Evolutionary conservation across 2,329 filamentous ascomycete genomes (phyloP).

Genomic region (Aspergillus sojae): DNA sequence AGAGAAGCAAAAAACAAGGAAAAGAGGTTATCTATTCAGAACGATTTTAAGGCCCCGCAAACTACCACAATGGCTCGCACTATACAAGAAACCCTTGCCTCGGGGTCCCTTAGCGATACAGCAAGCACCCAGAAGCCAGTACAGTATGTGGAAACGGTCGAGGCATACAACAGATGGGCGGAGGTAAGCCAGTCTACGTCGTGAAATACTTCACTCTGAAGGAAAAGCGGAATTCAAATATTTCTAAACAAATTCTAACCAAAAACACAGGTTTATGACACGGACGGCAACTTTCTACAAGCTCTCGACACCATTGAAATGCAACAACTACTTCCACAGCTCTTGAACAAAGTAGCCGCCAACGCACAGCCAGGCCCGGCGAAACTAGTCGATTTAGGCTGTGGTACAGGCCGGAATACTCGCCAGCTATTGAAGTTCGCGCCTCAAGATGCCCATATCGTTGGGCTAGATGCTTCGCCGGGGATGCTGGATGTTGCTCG

Average conservation of each 20-base stretch:
- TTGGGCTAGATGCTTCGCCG: conserved; percentile 59
- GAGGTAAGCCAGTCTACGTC: conserved; percentile 25
- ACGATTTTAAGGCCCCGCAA: background rate
- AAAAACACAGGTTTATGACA: conserved; percentile 58
- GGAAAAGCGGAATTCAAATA: background rate
- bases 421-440: conserved; percentile 46
- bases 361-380: conserved; percentile 25
- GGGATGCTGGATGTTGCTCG: conserved; percentile 61
- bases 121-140: conserved; percentile 14
- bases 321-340: conserved; percentile 51
- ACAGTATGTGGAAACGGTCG: conserved; percentile 37
- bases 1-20: background rate
- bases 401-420: conserved; percentile 67
- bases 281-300: conserved; percentile 68
- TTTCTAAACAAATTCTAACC: background rate
- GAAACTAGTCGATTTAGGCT: conserved; percentile 63
- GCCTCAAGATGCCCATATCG: conserved; percentile 38
- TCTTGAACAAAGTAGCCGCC: conserved; percentile 40
- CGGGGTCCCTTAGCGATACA: background rate
- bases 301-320: conserved; percentile 63
- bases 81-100: conserved; percentile 24
- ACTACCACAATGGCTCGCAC: conserved; percentile 19
- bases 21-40: too few relatives aligned
- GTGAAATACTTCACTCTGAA: background rate
- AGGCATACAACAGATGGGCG: conserved; percentile 44